Base-by-base conservation (phyloP, 2,329 filamentous ascomycete genomes). In the Ilyonectria robusta region DNA sequence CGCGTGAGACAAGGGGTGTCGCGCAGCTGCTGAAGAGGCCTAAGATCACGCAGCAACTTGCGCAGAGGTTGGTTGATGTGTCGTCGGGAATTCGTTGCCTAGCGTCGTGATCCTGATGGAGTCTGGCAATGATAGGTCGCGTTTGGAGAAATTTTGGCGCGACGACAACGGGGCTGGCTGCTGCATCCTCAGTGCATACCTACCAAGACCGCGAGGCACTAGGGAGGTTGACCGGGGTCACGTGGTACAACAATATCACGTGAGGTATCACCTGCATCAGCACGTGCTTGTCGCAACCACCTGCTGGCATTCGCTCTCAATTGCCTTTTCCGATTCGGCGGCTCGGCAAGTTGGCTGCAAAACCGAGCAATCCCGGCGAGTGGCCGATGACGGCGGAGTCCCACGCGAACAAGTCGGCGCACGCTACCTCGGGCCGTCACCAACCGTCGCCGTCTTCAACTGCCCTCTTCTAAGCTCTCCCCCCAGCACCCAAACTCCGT, bases 131-230 rank as follows among this genome's bases (percentile, higher is more conserved):
- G 67, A 76, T 76, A 70, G 68, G 72, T 74, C 74, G 76, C 77
- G 78, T 79, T 75, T 77, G 75, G 76, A 77, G 78, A 80, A 81
- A 79, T 80, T 80, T 81, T 80, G 79, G 80, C 78, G 80, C 79
- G 79, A 78, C 74, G 53, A 66, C 51, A 59, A 69, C 56, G 65
- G 59, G 62, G 59, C 63, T 69, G 72, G 67, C 66, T 60, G 67
- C 63, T 59, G 47, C 42, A 59, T 47, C 62, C 17, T 54, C 44
- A 48, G 50, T 59, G 53, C 54, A 59, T 66, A 54, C 44, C 23
- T 21, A 21, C 21, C 46, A 57, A 40, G 42, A 57, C 31, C 23
- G 31, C 15, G 40, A 62, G 40, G n/a, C 31, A 37, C 37, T 23
- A 57, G 29, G 63, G 57, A 35, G 46, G n/a, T 48, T 44, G 17